phyloP scores from a whole-genome alignment of 441 rosid species.

The Arabidopsis hybrid region DNA sequence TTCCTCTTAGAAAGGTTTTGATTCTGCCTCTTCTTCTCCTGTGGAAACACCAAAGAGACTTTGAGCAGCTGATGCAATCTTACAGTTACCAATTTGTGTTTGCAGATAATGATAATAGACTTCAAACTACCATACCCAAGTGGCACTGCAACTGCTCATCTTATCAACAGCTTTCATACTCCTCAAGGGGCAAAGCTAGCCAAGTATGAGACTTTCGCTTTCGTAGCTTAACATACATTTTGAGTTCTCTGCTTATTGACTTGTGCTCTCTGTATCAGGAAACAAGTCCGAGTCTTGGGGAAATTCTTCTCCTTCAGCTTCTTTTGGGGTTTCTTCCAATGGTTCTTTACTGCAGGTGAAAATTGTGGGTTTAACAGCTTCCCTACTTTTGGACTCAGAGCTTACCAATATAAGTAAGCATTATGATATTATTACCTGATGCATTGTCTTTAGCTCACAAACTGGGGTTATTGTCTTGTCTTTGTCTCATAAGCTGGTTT shows the following conservation, averaged over 20 bases:
- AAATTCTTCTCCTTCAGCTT: constrained; percentile 67
- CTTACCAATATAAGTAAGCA: constrained; percentile 57
- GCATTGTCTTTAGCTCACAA: constrained; percentile 22
- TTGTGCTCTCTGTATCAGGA: constrained; percentile 52
- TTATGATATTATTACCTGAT: background rate
- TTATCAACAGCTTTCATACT: constrained; percentile 94
- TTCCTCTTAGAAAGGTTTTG: constrained; percentile 77
- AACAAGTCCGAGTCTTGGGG: constrained; percentile 73
- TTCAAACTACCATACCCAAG: constrained; percentile 89
- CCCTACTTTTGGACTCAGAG: constrained; percentile 84
- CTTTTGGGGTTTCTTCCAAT: constrained; percentile 80
- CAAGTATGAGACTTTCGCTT: constrained; percentile 49
- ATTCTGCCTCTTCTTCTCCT: constrained; percentile 3
- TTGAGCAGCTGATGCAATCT: background rate
- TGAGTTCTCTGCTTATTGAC: constrained; percentile 1
- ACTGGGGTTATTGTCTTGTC: background rate
- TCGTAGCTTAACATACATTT: background rate
- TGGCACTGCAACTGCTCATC: constrained; percentile 93
- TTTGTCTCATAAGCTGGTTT: background rate
- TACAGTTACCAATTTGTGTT: constrained; percentile 1
- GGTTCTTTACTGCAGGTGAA: constrained; percentile 76
- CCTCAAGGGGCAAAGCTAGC: constrained; percentile 93
- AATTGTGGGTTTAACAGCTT: constrained; percentile 79
- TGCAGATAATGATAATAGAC: constrained; percentile 79
- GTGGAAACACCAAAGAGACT: background rate